Evolutionary conservation across 1,284 basidiomycete genomes (phyloP), one percentile per base, ranked within the genome.

Genomic region (Leccinum variabile): DNA sequence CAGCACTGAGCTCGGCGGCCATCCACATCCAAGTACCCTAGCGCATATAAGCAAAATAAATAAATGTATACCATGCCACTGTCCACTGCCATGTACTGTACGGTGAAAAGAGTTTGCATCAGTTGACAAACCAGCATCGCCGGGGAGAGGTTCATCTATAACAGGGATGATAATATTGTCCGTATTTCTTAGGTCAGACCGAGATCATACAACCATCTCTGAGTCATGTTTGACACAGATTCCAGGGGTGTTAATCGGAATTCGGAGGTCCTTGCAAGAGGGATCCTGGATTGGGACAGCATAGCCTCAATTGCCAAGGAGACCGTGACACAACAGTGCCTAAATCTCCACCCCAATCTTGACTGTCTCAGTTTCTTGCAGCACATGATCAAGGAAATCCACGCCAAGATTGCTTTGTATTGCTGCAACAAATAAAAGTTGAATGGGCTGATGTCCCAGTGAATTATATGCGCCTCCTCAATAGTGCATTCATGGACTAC

Each of bases 401-500:
- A 3, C 10, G 8, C 14, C 22, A 3, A 35, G 32, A 5, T 55
- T 14, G 35, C 11, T 30, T 1, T 60, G 13, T 10, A 18, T 41
- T 9, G 8, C 41, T 35, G 46, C 3, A 13, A 41, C n/a, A 2
- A 63, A 25, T 4, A 64, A 25, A 1, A 65, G 8, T 66, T 66
- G 30, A 65, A 57, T 0, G 58, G 22, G 7, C 63, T 65, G 2
- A 65, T 35, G 8, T 65, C 53, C 1, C 5, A 32, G 8, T 65
- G 63, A 2, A 65, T 54, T 37, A 65, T 6, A 2, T 3, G 1
- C 4, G 33, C 49, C 0, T 53, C 13, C 5, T 53, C n/a, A 2
- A 61, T 22, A 28, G 49, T 14, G 8, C 64, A 50, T 11, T 28
- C 11, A 50, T 65, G 62, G 3, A 30, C 62, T 65, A 30, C 1